These are phyloP conservation scores for Aspergillus cavernicola DNA, from an alignment of 495 filamentous ascomycete genomes.

Conservation along the genomic window DNA sequence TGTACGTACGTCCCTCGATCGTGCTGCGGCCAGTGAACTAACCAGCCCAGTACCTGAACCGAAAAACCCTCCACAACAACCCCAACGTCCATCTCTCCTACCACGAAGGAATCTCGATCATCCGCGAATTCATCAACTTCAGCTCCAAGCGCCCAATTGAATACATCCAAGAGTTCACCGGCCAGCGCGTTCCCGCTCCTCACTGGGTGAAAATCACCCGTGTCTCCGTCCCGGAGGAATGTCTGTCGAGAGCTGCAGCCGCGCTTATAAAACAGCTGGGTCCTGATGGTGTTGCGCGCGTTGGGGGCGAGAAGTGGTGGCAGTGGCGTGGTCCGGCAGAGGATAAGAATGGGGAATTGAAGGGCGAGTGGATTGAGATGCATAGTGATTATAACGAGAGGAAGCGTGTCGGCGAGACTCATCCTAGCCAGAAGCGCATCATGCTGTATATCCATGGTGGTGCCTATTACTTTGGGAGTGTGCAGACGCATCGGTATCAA, in stretches of 20 bases:
- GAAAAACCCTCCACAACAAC: slow-evolving; percentile 66
- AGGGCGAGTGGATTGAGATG: slow-evolving; percentile 97
- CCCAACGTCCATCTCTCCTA: slow-evolving; percentile 88
- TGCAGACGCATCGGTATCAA: slow-evolving; percentile 94
- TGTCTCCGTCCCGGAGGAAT: slow-evolving; percentile 61
- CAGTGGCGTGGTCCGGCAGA: slow-evolving; percentile 71
- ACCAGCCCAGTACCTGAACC: slow-evolving; percentile 67
- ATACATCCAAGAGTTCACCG: slow-evolving; percentile 84
- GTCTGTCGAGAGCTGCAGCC: slow-evolving; percentile 58
- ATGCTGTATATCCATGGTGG: slow-evolving; percentile 94
- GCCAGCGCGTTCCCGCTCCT: slow-evolving; percentile 86
- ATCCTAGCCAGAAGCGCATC: slow-evolving; percentile 58
- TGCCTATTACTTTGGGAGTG: slow-evolving; percentile 82
- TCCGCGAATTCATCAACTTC: slow-evolving; percentile 77
- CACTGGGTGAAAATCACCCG: slow-evolving; percentile 78
- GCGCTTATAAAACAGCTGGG: slow-evolving; percentile 69
- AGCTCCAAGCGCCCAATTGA: slow-evolving; percentile 86
- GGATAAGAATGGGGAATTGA: slow-evolving; percentile 43
- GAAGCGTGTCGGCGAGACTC: slow-evolving; percentile 40
- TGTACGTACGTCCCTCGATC: slow-evolving; percentile 42
- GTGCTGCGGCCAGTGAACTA: not conserved
- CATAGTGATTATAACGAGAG: slow-evolving; percentile 70
- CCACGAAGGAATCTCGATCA: slow-evolving; percentile 85
- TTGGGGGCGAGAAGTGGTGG: slow-evolving; percentile 91
- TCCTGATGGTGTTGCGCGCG: slow-evolving; percentile 61